Conservation (phyloP, 176 grass and related monocot species). For the maize (Zea mays) region DNA sequence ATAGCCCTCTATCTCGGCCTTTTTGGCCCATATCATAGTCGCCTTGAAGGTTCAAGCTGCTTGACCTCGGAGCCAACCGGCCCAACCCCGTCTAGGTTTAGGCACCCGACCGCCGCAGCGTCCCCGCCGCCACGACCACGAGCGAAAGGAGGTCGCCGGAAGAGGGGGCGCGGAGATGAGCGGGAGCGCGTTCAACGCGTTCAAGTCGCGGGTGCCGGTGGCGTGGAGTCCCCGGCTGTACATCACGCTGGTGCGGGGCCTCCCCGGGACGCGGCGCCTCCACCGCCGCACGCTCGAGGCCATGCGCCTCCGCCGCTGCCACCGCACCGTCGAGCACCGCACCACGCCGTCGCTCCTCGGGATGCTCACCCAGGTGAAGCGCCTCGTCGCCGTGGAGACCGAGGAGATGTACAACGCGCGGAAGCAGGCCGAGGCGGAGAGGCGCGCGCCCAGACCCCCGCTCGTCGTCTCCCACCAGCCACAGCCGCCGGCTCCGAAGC, state of each 20-base stretch:
- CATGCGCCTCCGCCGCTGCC: slow-evolving; percentile 92
- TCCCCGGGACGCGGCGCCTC: slow-evolving; percentile 74
- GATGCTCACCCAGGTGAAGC: slow-evolving; percentile 91
- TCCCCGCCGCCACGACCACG: not conserved
- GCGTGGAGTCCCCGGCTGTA: slow-evolving; percentile 75
- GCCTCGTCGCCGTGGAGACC: slow-evolving; percentile 88
- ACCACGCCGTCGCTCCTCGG: slow-evolving; percentile 92
- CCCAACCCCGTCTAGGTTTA: slow-evolving; percentile 1
- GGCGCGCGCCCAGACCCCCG: slow-evolving; percentile 70
- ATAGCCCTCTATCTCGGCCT: not conserved
- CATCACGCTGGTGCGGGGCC: slow-evolving; percentile 90
- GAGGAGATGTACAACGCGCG: slow-evolving; percentile 76
- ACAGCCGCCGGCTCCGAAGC: not conserved
- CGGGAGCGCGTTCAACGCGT: slow-evolving; percentile 81
- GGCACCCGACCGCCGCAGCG: slow-evolving; percentile 33
- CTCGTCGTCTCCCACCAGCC: slow-evolving; percentile 59
- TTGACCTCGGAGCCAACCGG: not conserved
- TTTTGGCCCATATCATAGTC: not conserved
- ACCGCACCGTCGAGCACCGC: slow-evolving; percentile 85
- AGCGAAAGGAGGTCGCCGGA: slow-evolving; percentile 1
- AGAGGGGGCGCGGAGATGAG: slow-evolving; percentile 40
- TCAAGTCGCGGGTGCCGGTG: slow-evolving; percentile 70
- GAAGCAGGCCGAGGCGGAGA: slow-evolving; percentile 70
- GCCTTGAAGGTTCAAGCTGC: not conserved
- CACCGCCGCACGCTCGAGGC: slow-evolving; percentile 96